Conservation (phyloP, 1,284 basidiomycete species). For the Irpex rosettiformis region DNA sequence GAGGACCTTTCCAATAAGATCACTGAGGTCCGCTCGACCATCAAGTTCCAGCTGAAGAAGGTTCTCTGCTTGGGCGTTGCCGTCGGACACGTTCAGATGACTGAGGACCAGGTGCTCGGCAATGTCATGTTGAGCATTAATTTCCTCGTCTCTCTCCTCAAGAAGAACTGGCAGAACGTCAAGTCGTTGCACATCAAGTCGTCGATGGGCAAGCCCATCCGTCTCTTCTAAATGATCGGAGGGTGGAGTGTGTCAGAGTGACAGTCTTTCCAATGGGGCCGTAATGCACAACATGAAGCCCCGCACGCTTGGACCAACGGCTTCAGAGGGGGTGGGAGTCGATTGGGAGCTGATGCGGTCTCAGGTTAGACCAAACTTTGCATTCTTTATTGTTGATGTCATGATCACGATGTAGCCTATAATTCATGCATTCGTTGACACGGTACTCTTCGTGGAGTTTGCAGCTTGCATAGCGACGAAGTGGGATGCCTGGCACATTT, state of each 20-base stretch:
- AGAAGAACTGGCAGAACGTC: constrained; percentile 99
- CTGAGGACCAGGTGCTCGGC: constrained; percentile 93
- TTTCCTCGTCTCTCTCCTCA: constrained; percentile 98
- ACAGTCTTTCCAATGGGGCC: constrained; percentile 27
- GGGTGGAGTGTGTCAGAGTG: constrained; percentile 11
- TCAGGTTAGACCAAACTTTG: constrained; percentile 4
- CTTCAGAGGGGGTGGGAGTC: constrained; percentile 56
- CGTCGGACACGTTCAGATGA: constrained; percentile 97
- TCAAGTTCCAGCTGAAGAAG: constrained; percentile 99
- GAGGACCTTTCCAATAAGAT: constrained; percentile 95
- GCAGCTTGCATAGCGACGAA: background rate
- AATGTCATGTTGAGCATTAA: constrained; percentile 99
- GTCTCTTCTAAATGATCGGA: constrained; percentile 69
- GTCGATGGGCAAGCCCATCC: constrained; percentile 98
- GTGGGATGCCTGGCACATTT: background rate
- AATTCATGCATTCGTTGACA: background rate
- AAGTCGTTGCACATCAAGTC: constrained; percentile 98
- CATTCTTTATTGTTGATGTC: background rate
- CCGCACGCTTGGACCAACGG: constrained; percentile 92
- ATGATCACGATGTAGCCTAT: constrained; percentile 2
- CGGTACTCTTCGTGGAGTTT: background rate
- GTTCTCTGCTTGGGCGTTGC: constrained; percentile 99
- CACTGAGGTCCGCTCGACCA: constrained; percentile 95
- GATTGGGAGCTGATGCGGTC: constrained; percentile 82
- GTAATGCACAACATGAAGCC: constrained; percentile 85